Conservation (phyloP, 1,284 basidiomycete species). For the Cutaneotrichosporon arboriforme region DNA sequence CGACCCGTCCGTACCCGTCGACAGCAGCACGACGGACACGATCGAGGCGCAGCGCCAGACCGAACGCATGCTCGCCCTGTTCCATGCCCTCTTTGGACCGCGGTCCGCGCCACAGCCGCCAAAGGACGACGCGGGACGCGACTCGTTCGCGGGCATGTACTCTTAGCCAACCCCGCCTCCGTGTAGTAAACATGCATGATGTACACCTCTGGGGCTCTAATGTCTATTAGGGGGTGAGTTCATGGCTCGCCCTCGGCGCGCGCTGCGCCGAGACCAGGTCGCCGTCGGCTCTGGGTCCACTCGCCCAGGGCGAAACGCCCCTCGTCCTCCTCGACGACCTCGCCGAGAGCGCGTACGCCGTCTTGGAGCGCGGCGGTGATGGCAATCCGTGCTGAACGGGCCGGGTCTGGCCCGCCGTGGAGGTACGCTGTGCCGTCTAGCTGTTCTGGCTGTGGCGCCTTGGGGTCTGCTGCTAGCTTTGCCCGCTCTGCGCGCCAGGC, state of each 20-base stretch:
- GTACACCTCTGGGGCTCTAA: too few relatives aligned
- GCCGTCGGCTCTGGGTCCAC: constrained; percentile 29
- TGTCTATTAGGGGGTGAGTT: too few relatives aligned
- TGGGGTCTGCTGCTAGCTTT: background rate
- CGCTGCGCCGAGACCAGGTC: background rate
- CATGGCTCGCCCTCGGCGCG: too few relatives aligned
- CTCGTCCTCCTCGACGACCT: constrained; percentile 40
- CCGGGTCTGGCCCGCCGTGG: background rate
- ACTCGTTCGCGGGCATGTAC: constrained; percentile 22
- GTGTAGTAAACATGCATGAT: too few relatives aligned
- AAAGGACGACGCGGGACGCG: constrained; percentile 33
- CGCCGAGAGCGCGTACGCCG: constrained; percentile 33
- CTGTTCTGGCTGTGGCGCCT: background rate
- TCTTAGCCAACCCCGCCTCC: constrained; percentile 51
- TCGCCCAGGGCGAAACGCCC: constrained; percentile 38
- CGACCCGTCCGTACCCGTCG: constrained; percentile 8
- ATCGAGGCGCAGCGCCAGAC: constrained; percentile 16
- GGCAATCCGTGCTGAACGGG: constrained; percentile 57
- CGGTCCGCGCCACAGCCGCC: background rate
- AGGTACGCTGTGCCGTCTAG: background rate
- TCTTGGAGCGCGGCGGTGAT: constrained; percentile 85
- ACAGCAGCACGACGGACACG: background rate
- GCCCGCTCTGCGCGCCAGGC: constrained; percentile 23
- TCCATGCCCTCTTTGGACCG: constrained; percentile 17
- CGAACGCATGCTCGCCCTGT: constrained; percentile 18